Evolutionary conservation across 2,329 filamentous ascomycete genomes (phyloP).

Genomic region (Xylariomycetidae sp.): DNA sequence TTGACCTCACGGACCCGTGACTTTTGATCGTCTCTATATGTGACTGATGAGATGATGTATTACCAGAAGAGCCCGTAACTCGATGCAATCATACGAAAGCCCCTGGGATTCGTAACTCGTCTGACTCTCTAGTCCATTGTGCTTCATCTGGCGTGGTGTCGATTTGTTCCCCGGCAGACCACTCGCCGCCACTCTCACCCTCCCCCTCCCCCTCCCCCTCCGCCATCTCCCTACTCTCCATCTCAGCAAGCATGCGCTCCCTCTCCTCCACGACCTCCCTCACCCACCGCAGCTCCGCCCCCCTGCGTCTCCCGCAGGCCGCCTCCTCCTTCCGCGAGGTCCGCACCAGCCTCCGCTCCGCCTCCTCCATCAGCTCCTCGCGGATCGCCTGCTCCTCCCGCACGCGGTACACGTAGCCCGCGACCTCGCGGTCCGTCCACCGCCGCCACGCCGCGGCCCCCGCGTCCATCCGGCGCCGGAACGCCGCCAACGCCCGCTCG

Average conservation of each 20-base stretch:
- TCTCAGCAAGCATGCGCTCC: slow-evolving; percentile 33
- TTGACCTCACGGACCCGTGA: too few species aligned
- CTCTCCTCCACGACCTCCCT: slow-evolving; percentile 39
- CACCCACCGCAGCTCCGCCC: slow-evolving; percentile 43
- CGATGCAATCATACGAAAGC: slow-evolving; percentile 1
- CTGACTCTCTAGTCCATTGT: not conserved
- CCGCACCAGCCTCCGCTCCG: slow-evolving; percentile 25
- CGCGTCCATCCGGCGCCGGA: slow-evolving; percentile 36
- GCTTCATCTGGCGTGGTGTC: not conserved
- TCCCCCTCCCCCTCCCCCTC: slow-evolving; percentile 16
- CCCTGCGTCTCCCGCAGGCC: slow-evolving; percentile 28
- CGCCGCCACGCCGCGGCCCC: slow-evolving; percentile 34
- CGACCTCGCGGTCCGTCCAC: slow-evolving; percentile 35
- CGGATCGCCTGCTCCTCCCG: slow-evolving; percentile 34
- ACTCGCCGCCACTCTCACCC: not conserved
- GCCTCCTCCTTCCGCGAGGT: slow-evolving; percentile 21
- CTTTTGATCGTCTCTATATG: too few species aligned
- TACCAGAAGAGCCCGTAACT: not conserved
- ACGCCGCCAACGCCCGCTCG: slow-evolving; percentile 26
- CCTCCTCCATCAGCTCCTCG: slow-evolving; percentile 37
- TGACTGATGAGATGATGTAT: too few species aligned
- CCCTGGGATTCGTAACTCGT: slow-evolving; percentile 3
- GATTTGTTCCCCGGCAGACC: slow-evolving; percentile 1
- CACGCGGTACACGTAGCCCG: slow-evolving; percentile 27
- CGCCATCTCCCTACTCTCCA: slow-evolving; percentile 38